Conservation (phyloP, 2,329 filamentous ascomycete genomes). For the Exophiala bonariae region DNA sequence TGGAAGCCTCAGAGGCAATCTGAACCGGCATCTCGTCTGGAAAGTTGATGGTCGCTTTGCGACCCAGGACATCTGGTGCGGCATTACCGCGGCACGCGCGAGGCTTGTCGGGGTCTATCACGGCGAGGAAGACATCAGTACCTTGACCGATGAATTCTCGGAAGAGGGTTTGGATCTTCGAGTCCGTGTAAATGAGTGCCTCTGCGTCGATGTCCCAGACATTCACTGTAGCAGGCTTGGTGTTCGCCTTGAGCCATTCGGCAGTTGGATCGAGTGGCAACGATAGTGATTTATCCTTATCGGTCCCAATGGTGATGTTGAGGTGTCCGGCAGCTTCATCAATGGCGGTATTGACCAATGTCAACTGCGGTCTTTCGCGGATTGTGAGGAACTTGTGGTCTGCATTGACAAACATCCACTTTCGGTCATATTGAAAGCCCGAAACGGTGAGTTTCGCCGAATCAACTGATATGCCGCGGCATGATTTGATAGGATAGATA, state of each 20-base stretch:
- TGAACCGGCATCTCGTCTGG: slow-evolving; percentile 60
- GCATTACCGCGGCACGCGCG: slow-evolving; percentile 59
- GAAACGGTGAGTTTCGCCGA: slow-evolving; percentile 53
- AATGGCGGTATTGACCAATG: slow-evolving; percentile 59
- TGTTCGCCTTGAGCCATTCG: slow-evolving; percentile 57
- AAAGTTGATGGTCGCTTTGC: slow-evolving; percentile 55
- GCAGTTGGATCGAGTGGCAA: slow-evolving; percentile 57
- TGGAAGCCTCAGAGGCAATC: slow-evolving; percentile 56
- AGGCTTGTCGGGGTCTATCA: slow-evolving; percentile 62
- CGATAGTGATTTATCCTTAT: slow-evolving; percentile 42
- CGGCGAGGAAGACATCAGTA: slow-evolving; percentile 49
- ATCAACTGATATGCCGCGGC: slow-evolving; percentile 59
- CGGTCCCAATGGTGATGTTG: slow-evolving; percentile 41
- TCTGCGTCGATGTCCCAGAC: slow-evolving; percentile 63
- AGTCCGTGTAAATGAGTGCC: slow-evolving; percentile 52
- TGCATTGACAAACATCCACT: slow-evolving; percentile 66
- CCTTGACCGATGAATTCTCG: slow-evolving; percentile 50
- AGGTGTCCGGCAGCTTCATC: slow-evolving; percentile 47
- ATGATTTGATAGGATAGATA: slow-evolving; percentile 68
- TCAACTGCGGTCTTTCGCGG: slow-evolving; percentile 61
- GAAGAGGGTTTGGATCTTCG: slow-evolving; percentile 54
- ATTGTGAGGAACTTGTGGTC: slow-evolving; percentile 62
- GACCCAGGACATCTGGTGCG: slow-evolving; percentile 54
- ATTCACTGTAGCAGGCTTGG: slow-evolving; percentile 48
- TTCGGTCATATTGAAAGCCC: slow-evolving; percentile 62